phyloP scores from a whole-genome alignment of 2,329 filamentous ascomycete species.

The Colletotrichum lini region DNA sequence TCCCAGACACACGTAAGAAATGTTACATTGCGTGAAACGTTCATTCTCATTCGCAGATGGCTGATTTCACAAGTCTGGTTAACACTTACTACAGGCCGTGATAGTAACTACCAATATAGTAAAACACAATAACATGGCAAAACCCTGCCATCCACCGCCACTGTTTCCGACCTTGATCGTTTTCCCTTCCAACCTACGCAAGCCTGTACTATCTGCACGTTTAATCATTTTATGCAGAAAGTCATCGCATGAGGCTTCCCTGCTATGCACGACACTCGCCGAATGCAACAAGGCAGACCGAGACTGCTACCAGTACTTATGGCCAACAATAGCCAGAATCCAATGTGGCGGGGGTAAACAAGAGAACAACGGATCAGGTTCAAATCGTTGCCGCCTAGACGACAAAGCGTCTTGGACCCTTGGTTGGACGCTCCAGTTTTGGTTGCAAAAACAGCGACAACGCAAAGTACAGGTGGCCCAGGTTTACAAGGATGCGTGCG shows the following conservation, averaged over 20 bases:
- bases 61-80: neutral
- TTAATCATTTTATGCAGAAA: neutral
- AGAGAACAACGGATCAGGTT: conserved; percentile 71
- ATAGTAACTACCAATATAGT: neutral
- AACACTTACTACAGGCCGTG: neutral
- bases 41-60: neutral
- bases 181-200: neutral
- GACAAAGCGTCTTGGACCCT: conserved; percentile 77
- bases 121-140: too few species aligned
- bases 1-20: neutral
- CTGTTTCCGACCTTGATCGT: too few species aligned
- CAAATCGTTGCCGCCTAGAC: conserved; percentile 74
- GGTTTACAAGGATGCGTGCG: conserved; percentile 58
- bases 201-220: neutral
- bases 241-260: neutral
- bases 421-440: conserved; percentile 87
- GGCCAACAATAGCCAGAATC: neutral
- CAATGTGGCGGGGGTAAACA: conserved; percentile 45
- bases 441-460: conserved; percentile 88
- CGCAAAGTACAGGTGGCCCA: conserved; percentile 77
- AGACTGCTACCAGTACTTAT: neutral
- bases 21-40: neutral
- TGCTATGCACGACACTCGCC: conserved; percentile 1
- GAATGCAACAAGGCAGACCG: neutral
- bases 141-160: neutral